These are phyloP conservation scores for Cryphonectria carpinicola DNA, from an alignment of 2,329 filamentous ascomycete species.

Conservation along the genomic window DNA sequence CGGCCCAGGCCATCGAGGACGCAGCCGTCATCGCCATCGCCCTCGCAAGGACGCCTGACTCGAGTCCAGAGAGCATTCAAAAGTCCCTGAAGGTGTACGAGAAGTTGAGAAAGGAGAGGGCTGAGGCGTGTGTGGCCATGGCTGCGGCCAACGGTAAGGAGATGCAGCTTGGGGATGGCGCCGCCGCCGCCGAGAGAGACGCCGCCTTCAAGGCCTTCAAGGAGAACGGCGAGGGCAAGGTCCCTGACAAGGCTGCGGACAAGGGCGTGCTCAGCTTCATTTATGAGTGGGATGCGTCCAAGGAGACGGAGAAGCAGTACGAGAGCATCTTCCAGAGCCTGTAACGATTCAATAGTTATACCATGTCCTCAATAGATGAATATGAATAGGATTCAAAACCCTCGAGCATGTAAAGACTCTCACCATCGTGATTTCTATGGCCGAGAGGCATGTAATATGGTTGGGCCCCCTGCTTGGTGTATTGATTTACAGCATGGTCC, in stretches of 20 bases:
- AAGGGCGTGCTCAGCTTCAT: slow-evolving; percentile 28
- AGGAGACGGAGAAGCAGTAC: slow-evolving; percentile 25
- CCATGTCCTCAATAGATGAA: background rate
- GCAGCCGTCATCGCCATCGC: slow-evolving; percentile 51
- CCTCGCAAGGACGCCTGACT: slow-evolving; percentile 43
- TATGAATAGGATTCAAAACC: background rate
- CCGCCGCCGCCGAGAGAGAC: slow-evolving; percentile 50
- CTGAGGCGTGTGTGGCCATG: slow-evolving; percentile 52
- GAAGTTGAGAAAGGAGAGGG: slow-evolving; percentile 54
- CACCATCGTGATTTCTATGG: background rate
- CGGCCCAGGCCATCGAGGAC: slow-evolving; percentile 68
- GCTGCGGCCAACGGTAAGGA: slow-evolving; percentile 50
- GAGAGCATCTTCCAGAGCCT: slow-evolving; percentile 22
- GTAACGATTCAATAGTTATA: background rate
- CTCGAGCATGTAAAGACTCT: background rate
- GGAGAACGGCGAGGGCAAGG: slow-evolving; percentile 45
- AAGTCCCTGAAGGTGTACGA: slow-evolving; percentile 55
- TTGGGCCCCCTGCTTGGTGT: no score
- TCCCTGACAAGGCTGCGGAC: slow-evolving; percentile 58
- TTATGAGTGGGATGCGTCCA: slow-evolving; percentile 26
- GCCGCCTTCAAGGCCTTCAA: slow-evolving; percentile 47
- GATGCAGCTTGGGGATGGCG: slow-evolving; percentile 50
- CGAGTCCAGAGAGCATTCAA: slow-evolving; percentile 43
- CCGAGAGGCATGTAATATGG: no score
- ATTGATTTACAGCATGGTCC: background rate